Evolutionary conservation across 225 moss, liverwort and hornwort species (phyloP), one percentile per base, ranked within the genome.

Genomic region (Sphagnum contortum): DNA sequence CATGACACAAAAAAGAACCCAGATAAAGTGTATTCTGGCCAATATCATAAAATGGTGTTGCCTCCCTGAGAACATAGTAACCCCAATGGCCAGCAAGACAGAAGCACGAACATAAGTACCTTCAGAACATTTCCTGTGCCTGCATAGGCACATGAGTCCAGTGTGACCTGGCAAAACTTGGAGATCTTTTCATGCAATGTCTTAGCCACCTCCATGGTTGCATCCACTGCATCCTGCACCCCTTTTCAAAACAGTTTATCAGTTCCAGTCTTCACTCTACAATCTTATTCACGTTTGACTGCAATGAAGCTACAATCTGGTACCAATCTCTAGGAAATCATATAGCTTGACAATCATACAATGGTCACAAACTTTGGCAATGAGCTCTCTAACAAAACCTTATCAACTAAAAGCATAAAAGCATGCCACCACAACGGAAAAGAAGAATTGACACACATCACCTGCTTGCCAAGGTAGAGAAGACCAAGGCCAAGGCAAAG

Each of bases 51-150:
- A 29, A 29, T 1, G 29, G 29, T 1, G 29, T 29, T 29, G 29
- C 29, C 29, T 29, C 29, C 29, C 29, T 29, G 29, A 29, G 29
- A 29, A 29, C 29, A 29, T 29, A 29, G 29, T 29, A 29, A 29
- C 29, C 29, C 29, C 1, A 29, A 0, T 29, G 29, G 0, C 29
- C 29, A 29, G 29, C 29, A 29, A 29, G 29, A 29, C 29, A 29
- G 29, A 29, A 29, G 29, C 29, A 29, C 29, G 29, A 29, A 29
- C 29, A 29, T 29, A 29, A 60, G 64, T 76, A 90, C 95, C 96
- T 98, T 98, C 4, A 98, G 73, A 50, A 98, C 96, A 76, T 98
- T 98, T 57, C 96, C 96, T n/a, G 96, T 91, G 67, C 96, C 96
- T 64, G 93, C 96, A 76, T 98, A 98, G 4, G 96, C 96, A 84